A percentile compares a stretch with the other conserved stretches of the same genome.
Evolutionary conservation across 2,329 filamentous ascomycete species (phyloP).

Genomic region (Thelonectria rubi): DNA sequence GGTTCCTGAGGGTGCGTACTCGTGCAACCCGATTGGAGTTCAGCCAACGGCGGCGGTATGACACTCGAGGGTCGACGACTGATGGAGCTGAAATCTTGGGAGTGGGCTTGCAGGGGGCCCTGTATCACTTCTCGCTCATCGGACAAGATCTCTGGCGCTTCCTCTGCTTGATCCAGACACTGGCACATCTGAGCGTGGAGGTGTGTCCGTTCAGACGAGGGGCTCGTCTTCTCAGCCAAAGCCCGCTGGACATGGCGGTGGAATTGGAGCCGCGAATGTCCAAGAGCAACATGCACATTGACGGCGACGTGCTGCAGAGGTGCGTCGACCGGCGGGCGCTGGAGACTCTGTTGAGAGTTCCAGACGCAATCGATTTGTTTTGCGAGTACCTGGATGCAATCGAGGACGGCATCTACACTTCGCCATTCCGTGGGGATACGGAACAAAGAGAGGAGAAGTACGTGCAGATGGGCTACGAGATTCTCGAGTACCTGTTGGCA

Average conservation of each 20-base stretch:
- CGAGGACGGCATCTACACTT: constrained; percentile 56
- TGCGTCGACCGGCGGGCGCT: constrained; percentile 59
- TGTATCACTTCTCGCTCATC: constrained; percentile 76
- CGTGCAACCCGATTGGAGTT: constrained; percentile 59
- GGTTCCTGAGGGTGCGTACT: constrained; percentile 62
- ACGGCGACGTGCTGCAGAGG: constrained; percentile 71
- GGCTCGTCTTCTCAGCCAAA: constrained; percentile 15
- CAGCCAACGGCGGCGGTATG: constrained; percentile 51
- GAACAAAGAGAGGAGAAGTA: constrained; percentile 47
- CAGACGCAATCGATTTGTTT: constrained; percentile 52
- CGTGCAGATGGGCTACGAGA: constrained; percentile 60
- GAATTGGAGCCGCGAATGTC: constrained; percentile 48
- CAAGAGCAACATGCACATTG: constrained; percentile 67
- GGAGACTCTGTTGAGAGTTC: constrained; percentile 51
- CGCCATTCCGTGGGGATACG: constrained; percentile 40
- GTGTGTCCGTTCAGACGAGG: constrained; percentile 58
- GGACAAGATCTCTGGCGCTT: constrained; percentile 70
- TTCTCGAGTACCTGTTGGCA: constrained; percentile 63
- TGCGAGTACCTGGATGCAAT: constrained; percentile 59
- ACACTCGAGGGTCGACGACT: constrained; percentile 51
- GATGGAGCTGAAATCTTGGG: constrained; percentile 68
- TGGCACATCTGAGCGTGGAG: constrained; percentile 60
- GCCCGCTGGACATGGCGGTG: constrained; percentile 29
- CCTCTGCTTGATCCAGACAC: constrained; percentile 76
- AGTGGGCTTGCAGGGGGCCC: constrained; percentile 72